Percentiles rank a stretch among this genome's conserved stretches.
Conservation (phyloP, 2,329 filamentous ascomycete genomes). For the Botryotinia convoluta region DNA sequence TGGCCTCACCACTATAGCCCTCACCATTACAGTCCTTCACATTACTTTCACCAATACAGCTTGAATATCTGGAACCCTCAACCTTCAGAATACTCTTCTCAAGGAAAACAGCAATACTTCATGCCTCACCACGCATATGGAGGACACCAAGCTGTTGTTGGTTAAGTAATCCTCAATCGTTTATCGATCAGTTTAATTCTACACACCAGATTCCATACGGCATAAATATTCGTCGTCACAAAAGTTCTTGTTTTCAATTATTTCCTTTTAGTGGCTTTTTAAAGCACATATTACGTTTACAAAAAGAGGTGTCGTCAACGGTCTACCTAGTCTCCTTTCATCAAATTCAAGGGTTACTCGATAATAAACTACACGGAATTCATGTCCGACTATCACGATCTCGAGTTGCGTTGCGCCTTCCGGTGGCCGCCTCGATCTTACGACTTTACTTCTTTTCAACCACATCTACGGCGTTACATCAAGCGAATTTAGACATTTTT, state of each 20-base stretch:
- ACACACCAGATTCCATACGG: slow-evolving; percentile 26
- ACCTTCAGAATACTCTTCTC: slow-evolving; percentile 47
- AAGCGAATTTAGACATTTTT: slow-evolving; percentile 36
- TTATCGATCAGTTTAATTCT: slow-evolving; percentile 15
- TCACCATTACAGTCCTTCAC: slow-evolving; percentile 7
- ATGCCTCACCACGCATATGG: slow-evolving; percentile 44
- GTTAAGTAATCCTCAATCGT: neutral
- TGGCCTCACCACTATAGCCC: neutral
- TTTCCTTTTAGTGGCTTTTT: slow-evolving; percentile 27
- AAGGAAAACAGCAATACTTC: slow-evolving; percentile 47
- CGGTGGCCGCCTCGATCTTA: slow-evolving; percentile 41
- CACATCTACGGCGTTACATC: slow-evolving; percentile 36
- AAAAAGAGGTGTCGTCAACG: slow-evolving; percentile 29
- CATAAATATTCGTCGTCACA: slow-evolving; percentile 32
- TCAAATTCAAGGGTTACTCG: slow-evolving; percentile 29
- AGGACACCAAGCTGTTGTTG: slow-evolving; percentile 48
- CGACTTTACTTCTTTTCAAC: slow-evolving; percentile 33
- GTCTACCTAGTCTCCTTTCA: slow-evolving; percentile 21
- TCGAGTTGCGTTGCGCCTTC: slow-evolving; percentile 39
- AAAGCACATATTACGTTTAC: slow-evolving; percentile 36
- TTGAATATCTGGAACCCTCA: slow-evolving; percentile 44
- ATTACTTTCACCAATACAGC: slow-evolving; percentile 33
- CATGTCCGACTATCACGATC: slow-evolving; percentile 34
- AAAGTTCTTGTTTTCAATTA: slow-evolving; percentile 32
- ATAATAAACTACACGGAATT: slow-evolving; percentile 33